phyloP scores from a whole-genome alignment of 768 basidiomycete species.

The Podaxis mareebaensis region DNA sequence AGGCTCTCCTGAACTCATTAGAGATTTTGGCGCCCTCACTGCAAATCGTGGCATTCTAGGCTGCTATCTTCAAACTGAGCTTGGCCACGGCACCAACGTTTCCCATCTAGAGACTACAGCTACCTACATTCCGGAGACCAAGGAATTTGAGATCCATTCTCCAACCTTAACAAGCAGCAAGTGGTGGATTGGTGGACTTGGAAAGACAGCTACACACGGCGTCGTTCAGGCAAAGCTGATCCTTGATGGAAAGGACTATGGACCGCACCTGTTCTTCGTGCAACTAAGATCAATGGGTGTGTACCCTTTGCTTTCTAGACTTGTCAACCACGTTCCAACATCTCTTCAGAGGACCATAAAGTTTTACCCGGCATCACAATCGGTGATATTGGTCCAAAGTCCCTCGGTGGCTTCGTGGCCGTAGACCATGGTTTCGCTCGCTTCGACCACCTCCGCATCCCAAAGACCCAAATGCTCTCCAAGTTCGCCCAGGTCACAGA shows the following conservation, averaged over 20 bases:
- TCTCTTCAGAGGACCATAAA: slow-evolving; percentile 53
- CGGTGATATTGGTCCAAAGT: slow-evolving; percentile 76
- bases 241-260: slow-evolving; percentile 57
- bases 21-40: slow-evolving; percentile 51
- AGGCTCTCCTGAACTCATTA: slow-evolving; percentile 52
- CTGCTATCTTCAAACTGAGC: slow-evolving; percentile 77
- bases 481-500: slow-evolving; percentile 71
- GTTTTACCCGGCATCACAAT: slow-evolving; percentile 60
- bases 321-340: background rate
- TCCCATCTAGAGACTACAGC: slow-evolving; percentile 71
- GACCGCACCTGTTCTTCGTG: slow-evolving; percentile 76
- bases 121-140: slow-evolving; percentile 64
- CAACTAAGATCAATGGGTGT: slow-evolving; percentile 65
- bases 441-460: slow-evolving; percentile 66
- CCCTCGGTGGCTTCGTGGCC: slow-evolving; percentile 44
- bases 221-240: slow-evolving; percentile 76
- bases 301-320: slow-evolving; percentile 7
- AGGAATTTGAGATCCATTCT: slow-evolving; percentile 75
- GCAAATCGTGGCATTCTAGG: slow-evolving; percentile 62
- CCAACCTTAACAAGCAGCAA: slow-evolving; percentile 75
- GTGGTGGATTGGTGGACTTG: slow-evolving; percentile 82
- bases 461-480: slow-evolving; percentile 71
- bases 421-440: slow-evolving; percentile 71
- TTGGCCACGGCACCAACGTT: slow-evolving; percentile 79
- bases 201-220: slow-evolving; percentile 73